These are phyloP conservation scores for Lomentospora prolificans DNA, from an alignment of 2,329 filamentous ascomycete species.

Conservation along the genomic window DNA sequence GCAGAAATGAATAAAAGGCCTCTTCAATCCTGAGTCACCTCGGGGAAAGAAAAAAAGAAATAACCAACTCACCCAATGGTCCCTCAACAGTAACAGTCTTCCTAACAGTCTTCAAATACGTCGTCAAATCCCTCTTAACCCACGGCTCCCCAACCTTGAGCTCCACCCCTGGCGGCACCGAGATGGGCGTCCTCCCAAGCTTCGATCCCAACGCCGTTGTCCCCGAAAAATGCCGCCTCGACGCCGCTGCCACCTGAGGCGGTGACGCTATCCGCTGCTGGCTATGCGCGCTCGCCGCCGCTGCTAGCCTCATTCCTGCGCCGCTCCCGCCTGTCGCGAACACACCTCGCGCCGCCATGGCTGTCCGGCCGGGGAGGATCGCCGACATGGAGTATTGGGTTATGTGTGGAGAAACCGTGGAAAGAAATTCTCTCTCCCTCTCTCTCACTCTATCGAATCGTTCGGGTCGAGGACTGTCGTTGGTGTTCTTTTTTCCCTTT, in stretches of 20 bases:
- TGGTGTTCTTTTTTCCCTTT: not conserved
- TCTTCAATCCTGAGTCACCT: not conserved
- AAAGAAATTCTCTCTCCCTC: not conserved
- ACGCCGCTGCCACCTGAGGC: not conserved
- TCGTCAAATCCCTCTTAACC: conserved; percentile 42
- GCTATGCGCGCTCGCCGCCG: not conserved
- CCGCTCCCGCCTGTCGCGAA: not conserved
- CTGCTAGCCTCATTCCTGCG: not conserved
- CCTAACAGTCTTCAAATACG: conserved; percentile 51
- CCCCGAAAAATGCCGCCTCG: conserved; percentile 52
- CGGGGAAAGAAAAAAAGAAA: not conserved
- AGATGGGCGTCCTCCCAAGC: conserved; percentile 72
- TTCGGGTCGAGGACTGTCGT: not conserved
- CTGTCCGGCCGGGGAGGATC: conserved; percentile 6
- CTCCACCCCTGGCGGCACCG: conserved; percentile 75
- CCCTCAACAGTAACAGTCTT: conserved; percentile 68
- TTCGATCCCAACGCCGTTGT: conserved; percentile 62
- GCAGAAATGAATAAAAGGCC: not conserved
- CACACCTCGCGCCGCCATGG: not conserved
- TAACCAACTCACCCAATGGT: conserved; percentile 54
- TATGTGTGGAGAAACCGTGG: too few relatives aligned
- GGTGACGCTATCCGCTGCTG: not conserved
- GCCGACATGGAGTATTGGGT: conserved; percentile 9
- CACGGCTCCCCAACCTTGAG: conserved; percentile 58
- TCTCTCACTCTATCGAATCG: not conserved